A percentile compares a stretch with the other conserved stretches of the same genome.
Conservation (phyloP, 495 filamentous ascomycete species). For the Neurospora sp. region DNA sequence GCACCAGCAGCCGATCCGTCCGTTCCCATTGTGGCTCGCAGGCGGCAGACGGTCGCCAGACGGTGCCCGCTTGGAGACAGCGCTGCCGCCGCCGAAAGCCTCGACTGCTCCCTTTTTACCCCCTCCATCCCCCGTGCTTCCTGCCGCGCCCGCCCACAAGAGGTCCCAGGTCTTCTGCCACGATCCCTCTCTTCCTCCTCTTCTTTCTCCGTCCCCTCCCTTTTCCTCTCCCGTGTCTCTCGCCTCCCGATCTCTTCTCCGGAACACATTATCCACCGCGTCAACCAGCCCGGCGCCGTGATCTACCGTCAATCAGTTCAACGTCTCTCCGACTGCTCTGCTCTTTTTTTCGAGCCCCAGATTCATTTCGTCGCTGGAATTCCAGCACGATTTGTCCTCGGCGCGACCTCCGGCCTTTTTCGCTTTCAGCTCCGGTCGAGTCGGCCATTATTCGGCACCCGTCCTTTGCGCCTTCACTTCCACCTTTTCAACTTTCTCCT, state of each 20-base stretch:
- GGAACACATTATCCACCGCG: neutral
- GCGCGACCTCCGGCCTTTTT: constrained; percentile 11
- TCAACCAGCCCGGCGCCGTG: neutral
- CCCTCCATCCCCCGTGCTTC: constrained; percentile 21
- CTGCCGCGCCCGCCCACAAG: constrained; percentile 6
- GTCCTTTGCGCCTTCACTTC: neutral
- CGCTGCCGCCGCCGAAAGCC: constrained; percentile 25
- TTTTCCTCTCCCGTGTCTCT: neutral
- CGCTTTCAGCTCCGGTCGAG: constrained; percentile 5
- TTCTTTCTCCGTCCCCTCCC: neutral
- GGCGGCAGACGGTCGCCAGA: neutral
- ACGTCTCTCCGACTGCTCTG: neutral
- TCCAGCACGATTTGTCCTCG: constrained; percentile 1
- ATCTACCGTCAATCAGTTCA: neutral
- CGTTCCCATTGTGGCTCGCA: constrained; percentile 20
- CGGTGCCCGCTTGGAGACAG: constrained; percentile 3
- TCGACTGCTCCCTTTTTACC: constrained; percentile 24
- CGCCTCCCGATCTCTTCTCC: neutral
- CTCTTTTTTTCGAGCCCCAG: neutral
- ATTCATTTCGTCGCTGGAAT: neutral
- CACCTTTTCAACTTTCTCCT: neutral
- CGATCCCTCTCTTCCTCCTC: constrained; percentile 1
- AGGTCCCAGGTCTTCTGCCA: constrained; percentile 3
- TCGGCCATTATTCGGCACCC: constrained; percentile 2
- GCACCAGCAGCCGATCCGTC: constrained; percentile 34